These are phyloP conservation scores for Chrysoporthe cubensis DNA, from an alignment of 2,329 filamentous ascomycete species.

Conservation along the genomic window DNA sequence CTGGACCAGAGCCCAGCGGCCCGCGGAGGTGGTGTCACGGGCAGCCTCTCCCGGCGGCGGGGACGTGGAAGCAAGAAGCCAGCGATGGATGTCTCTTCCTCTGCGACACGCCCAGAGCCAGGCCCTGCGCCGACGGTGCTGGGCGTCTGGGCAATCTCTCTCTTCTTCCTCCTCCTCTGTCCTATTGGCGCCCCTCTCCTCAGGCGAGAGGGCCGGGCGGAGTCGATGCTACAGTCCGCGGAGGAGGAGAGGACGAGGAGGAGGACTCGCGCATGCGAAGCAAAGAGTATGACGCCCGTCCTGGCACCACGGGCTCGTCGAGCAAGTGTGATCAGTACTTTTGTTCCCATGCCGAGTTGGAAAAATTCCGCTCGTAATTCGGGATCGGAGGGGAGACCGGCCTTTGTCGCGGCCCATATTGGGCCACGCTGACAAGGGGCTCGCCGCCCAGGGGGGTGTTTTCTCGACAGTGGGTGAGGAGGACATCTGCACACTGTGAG, in stretches of 20 bases:
- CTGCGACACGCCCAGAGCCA: neutral
- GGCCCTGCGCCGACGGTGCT: neutral
- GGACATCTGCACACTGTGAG: neutral
- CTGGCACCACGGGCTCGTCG: neutral
- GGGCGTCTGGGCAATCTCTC: too few species aligned
- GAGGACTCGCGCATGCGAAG: neutral
- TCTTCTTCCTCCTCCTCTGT: neutral
- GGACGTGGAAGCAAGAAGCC: neutral
- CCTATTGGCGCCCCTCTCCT: neutral
- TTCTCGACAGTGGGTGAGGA: neutral
- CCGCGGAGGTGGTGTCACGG: neutral
- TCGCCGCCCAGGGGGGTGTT: neutral
- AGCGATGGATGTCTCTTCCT: neutral
- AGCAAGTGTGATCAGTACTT: conserved; percentile 3
- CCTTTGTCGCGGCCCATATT: neutral
- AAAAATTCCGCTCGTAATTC: neutral
- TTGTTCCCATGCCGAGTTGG: conserved; percentile 1
- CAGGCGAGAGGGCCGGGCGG: neutral
- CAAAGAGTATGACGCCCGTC: neutral
- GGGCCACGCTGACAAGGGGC: conserved; percentile 6
- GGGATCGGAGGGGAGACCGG: neutral
- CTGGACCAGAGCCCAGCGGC: neutral
- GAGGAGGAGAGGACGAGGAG: too few species aligned
- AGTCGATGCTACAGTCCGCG: neutral
- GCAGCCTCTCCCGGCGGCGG: too few species aligned